phyloP scores from a whole-genome alignment of 371 early-diverging fungal species.

The Lichtheimia ramosa region DNA sequence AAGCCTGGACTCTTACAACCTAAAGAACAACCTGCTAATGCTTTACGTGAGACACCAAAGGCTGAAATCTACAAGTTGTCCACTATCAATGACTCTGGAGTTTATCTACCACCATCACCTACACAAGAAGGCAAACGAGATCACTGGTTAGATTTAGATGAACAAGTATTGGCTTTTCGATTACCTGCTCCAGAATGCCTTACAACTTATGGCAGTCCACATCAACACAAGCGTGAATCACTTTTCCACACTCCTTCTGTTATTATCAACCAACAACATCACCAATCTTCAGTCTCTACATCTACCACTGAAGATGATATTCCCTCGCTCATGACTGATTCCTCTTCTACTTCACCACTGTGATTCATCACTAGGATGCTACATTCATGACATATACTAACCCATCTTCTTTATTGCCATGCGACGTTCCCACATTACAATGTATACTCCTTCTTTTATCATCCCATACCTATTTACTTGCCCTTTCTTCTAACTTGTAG shows the following conservation, averaged over 20 bases:
- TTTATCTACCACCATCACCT: constrained; percentile 48
- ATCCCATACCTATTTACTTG: no score
- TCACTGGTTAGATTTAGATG: constrained; percentile 25
- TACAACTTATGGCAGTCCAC: constrained; percentile 11
- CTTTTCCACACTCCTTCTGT: constrained; percentile 8
- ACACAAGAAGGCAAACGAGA: constrained; percentile 24
- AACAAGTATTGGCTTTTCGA: constrained; percentile 26
- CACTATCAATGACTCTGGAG: constrained; percentile 40
- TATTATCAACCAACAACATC: neutral
- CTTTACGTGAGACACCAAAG: constrained; percentile 23
- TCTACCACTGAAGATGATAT: constrained; percentile 10
- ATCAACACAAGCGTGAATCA: neutral
- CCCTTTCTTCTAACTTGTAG: no score
- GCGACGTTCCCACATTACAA: no score
- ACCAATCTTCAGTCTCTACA: constrained; percentile 1
- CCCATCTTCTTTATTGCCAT: no score
- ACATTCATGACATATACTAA: no score
- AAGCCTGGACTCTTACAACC: neutral
- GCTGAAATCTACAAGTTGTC: constrained; percentile 37
- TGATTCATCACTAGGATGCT: no score
- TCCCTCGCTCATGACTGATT: constrained; percentile 17
- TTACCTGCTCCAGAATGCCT: constrained; percentile 35
- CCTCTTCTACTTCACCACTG: constrained; percentile 1
- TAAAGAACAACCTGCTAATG: neutral
- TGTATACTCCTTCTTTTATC: no score